phyloP scores from a whole-genome alignment of 306 rosid genomes.

The Vigna mungo region DNA sequence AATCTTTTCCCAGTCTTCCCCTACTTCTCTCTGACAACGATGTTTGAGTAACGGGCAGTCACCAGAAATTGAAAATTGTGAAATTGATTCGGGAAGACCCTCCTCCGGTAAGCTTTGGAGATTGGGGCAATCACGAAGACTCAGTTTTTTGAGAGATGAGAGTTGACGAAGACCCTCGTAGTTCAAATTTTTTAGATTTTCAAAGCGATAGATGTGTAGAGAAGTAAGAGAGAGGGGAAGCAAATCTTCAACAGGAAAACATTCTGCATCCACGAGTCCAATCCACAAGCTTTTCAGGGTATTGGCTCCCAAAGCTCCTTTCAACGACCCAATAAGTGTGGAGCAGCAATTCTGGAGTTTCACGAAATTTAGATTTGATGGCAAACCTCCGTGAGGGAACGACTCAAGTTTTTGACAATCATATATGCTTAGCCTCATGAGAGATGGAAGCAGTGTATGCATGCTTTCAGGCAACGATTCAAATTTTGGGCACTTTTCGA shows the following conservation, averaged over 20 bases:
- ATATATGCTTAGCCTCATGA: background rate
- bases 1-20: too few species aligned
- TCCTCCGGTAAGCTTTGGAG: background rate
- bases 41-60: too few species aligned
- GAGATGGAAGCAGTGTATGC: background rate
- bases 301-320: too few species aligned
- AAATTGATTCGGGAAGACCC: background rate
- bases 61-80: too few species aligned
- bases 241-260: background rate
- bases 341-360: background rate
- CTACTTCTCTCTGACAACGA: too few species aligned
- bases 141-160: too few species aligned
- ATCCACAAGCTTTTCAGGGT: background rate
- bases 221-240: too few species aligned
- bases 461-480: background rate
- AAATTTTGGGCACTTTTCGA: background rate
- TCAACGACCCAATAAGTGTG: too few species aligned
- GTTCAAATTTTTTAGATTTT: too few species aligned
- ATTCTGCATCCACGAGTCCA: too few species aligned
- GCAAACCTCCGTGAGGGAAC: background rate
- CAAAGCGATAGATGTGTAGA: rapidly evolving
- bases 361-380: background rate
- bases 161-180: too few species aligned
- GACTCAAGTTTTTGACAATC: background rate
- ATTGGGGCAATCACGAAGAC: too few species aligned